A percentile compares a stretch with the other conserved stretches of the same genome.
Evolutionary conservation across 345 rosid species (phyloP).

Genomic region (Lenwebbia sp.): DNA sequence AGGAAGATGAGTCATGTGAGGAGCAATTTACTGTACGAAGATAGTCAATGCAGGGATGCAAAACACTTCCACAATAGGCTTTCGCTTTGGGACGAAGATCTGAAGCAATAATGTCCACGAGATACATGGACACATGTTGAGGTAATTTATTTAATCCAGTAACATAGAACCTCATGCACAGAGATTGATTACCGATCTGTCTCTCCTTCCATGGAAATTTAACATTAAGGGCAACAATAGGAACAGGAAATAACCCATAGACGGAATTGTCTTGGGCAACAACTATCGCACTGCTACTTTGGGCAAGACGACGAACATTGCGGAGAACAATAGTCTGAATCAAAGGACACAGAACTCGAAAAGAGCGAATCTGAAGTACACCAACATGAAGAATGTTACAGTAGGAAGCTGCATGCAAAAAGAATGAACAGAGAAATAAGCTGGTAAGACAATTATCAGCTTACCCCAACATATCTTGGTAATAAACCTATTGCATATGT

Average conservation of each 20-base stretch:
- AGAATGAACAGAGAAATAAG: too few species aligned
- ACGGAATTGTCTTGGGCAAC: slow-evolving; percentile 69
- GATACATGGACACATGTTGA: not conserved
- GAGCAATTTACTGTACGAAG: not conserved
- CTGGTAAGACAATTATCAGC: too few species aligned
- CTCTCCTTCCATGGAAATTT: not conserved
- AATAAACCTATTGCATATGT: too few species aligned
- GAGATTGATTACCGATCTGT: too few species aligned
- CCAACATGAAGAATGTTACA: too few species aligned
- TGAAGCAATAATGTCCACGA: not conserved
- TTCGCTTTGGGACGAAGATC: not conserved
- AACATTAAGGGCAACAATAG: slow-evolving; percentile 2
- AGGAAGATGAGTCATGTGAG: not conserved
- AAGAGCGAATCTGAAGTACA: slow-evolving; percentile 86
- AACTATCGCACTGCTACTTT: slow-evolving; percentile 61
- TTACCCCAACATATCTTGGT: too few species aligned
- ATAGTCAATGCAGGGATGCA: not conserved
- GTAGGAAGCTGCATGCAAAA: too few species aligned
- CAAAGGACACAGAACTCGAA: slow-evolving; percentile 79
- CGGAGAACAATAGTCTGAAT: slow-evolving; percentile 84
- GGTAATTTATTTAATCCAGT: not conserved
- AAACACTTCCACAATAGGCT: not conserved
- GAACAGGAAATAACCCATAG: slow-evolving; percentile 83
- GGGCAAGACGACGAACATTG: slow-evolving; percentile 55
- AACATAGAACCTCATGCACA: not conserved